These are phyloP conservation scores for Mimosa pudica DNA, from an alignment of 306 rosid species.

Conservation along the genomic window DNA sequence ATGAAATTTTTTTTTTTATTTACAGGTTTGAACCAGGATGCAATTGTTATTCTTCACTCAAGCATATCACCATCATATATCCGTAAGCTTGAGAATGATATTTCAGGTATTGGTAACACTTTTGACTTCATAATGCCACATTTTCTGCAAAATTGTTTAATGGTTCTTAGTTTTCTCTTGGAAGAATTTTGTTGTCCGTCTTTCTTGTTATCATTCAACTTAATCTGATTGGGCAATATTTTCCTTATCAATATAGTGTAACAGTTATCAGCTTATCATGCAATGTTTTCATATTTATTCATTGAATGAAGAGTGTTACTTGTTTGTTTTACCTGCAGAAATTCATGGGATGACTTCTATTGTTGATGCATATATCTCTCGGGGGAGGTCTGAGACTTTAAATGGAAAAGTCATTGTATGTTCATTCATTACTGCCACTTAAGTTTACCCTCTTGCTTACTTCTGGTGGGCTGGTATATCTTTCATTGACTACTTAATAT, in stretches of 20 bases:
- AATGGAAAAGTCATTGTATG: slow-evolving; percentile 72
- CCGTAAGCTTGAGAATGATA: slow-evolving; percentile 52
- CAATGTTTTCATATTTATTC: slow-evolving; percentile 27
- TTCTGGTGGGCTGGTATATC: slow-evolving; percentile 24
- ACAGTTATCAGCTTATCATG: slow-evolving; percentile 1
- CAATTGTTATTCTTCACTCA: slow-evolving; percentile 61
- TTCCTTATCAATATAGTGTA: slow-evolving; percentile 8
- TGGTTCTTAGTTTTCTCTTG: not conserved
- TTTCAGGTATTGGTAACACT: slow-evolving; percentile 56
- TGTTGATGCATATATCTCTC: slow-evolving; percentile 65
- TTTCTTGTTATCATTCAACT: slow-evolving; percentile 7
- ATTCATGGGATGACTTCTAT: slow-evolving; percentile 46
- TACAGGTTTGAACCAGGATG: slow-evolving; percentile 71
- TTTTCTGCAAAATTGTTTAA: slow-evolving; percentile 36
- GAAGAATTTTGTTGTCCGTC: not conserved
- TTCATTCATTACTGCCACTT: slow-evolving; percentile 28
- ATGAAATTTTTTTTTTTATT: slow-evolving; percentile 28
- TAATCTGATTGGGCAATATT: slow-evolving; percentile 13
- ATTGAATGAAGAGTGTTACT: slow-evolving; percentile 15
- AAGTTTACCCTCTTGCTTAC: slow-evolving; percentile 22
- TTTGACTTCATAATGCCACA: slow-evolving; percentile 28
- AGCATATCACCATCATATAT: slow-evolving; percentile 52
- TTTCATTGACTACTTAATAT: slow-evolving; percentile 34
- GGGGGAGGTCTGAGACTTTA: slow-evolving; percentile 65
- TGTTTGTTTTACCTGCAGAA: slow-evolving; percentile 55